A percentile compares a stretch with the other conserved stretches of the same genome.
Evolutionary conservation across 1,284 basidiomycete genomes (phyloP).

Genomic region (Heterobasidion annosum): DNA sequence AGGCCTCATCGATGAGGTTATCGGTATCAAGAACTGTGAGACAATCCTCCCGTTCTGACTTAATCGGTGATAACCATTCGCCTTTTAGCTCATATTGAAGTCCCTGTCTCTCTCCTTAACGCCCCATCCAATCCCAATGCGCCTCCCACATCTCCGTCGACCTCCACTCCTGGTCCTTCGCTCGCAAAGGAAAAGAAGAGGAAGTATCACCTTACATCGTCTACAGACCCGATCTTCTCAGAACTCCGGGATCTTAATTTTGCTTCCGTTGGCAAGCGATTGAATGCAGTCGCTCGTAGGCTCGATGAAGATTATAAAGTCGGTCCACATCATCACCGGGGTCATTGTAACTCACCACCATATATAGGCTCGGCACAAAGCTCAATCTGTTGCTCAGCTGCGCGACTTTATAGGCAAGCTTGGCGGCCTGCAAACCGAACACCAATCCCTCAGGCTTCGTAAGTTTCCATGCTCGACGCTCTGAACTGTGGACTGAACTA

Average conservation of each 20-base stretch:
- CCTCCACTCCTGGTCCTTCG: conserved; percentile 26
- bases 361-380: conserved; percentile 56
- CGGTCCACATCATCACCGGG: conserved; percentile 7
- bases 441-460: conserved; percentile 86
- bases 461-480: conserved; percentile 20
- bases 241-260: conserved; percentile 93
- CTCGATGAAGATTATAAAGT: conserved; percentile 92
- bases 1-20: conserved; percentile 91
- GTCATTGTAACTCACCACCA: conserved; percentile 5
- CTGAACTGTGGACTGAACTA: not conserved
- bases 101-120: conserved; percentile 76
- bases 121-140: conserved; percentile 28
- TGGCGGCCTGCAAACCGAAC: conserved; percentile 86
- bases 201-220: conserved; percentile 75
- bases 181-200: conserved; percentile 75
- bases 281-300: conserved; percentile 77
- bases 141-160: conserved; percentile 33
- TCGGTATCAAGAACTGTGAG: conserved; percentile 86
- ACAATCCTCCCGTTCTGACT: not conserved
- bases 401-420: conserved; percentile 94
- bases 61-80: conserved; percentile 5
- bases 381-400: conserved; percentile 90
- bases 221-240: conserved; percentile 75
- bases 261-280: conserved; percentile 78
- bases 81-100: conserved; percentile 75